Percentiles rank a stretch among this genome's conserved stretches.
phyloP scores from a whole-genome alignment of 106 monocot species.

The Apostasia ramifera region DNA sequence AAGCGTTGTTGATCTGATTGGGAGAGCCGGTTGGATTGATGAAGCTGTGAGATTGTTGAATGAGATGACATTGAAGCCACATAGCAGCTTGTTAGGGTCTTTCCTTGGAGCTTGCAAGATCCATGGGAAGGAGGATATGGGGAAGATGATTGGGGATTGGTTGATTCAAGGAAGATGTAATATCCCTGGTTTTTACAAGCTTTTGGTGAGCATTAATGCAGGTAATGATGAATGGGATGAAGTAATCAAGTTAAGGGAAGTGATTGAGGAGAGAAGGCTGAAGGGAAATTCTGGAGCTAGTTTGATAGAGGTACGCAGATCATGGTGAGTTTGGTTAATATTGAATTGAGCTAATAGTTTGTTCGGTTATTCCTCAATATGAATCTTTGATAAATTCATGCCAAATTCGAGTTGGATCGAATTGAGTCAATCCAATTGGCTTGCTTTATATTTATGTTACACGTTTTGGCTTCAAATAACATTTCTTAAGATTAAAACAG shows the following conservation, averaged over 20 bases:
- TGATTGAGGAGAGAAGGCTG: conserved; percentile 8
- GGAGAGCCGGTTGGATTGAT: conserved; percentile 10
- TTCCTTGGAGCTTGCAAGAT: conserved; percentile 15
- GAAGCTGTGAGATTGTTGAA: conserved; percentile 8
- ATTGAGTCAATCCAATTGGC: too few relatives aligned
- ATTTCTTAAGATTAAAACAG: too few relatives aligned
- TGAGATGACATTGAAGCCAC: conserved; percentile 6
- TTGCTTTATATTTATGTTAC: too few relatives aligned
- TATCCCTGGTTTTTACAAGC: conserved; percentile 16
- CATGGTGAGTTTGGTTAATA: too few relatives aligned
- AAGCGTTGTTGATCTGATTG: conserved; percentile 13
- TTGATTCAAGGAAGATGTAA: background rate
- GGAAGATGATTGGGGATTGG: background rate
- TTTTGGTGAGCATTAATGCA: conserved; percentile 5
- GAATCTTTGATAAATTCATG: too few relatives aligned
- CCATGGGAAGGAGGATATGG: conserved; percentile 3
- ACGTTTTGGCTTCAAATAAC: too few relatives aligned
- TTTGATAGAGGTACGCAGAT: conserved; percentile 3
- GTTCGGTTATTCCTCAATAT: too few relatives aligned
- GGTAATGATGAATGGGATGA: conserved; percentile 1
- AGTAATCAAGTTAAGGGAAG: conserved; percentile 11
- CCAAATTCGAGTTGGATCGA: too few relatives aligned
- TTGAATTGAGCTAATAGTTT: too few relatives aligned
- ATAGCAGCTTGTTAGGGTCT: background rate
- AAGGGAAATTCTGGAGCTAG: conserved; percentile 9